Evolutionary conservation across 441 rosid genomes (phyloP).

Genomic region (Syzygium malaccense): DNA sequence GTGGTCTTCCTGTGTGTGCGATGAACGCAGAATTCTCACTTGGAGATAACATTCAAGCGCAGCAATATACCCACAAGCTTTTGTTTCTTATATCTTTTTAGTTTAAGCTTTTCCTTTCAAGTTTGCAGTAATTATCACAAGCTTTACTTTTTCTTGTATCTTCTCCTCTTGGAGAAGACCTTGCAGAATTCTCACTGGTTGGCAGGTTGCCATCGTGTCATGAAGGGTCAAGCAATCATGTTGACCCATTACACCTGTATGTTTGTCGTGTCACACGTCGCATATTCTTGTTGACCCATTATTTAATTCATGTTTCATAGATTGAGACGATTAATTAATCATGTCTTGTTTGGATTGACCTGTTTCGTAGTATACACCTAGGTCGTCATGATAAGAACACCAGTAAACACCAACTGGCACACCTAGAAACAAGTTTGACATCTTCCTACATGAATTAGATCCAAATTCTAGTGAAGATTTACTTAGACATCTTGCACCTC

Average conservation of each 20-base stretch:
- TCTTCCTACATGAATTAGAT: not conserved
- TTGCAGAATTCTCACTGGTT: not conserved
- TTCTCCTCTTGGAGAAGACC: not conserved
- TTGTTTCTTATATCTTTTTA: not conserved
- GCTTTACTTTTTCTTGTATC: not conserved
- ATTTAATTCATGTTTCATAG: not conserved
- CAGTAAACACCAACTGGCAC: not conserved
- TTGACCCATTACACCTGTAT: not conserved
- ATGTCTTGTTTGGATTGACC: not conserved
- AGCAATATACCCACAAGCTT: not conserved
- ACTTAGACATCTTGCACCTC: not conserved
- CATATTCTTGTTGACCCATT: not conserved
- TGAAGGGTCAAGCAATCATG: not conserved
- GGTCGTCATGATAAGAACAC: not conserved
- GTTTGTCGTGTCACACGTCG: not conserved
- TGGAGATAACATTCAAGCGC: not conserved
- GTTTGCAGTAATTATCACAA: not conserved
- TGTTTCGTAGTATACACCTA: not conserved
- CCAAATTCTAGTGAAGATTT: not conserved
- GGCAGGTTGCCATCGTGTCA: not conserved
- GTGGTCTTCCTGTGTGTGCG: not conserved
- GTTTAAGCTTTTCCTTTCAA: not conserved
- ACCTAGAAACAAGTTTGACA: not conserved
- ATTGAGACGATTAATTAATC: not conserved
- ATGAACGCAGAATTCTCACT: not conserved